Evolutionary conservation across 2,329 filamentous ascomycete genomes (phyloP), one percentile per base, ranked within the genome.

Genomic region (Cadophora sp.): DNA sequence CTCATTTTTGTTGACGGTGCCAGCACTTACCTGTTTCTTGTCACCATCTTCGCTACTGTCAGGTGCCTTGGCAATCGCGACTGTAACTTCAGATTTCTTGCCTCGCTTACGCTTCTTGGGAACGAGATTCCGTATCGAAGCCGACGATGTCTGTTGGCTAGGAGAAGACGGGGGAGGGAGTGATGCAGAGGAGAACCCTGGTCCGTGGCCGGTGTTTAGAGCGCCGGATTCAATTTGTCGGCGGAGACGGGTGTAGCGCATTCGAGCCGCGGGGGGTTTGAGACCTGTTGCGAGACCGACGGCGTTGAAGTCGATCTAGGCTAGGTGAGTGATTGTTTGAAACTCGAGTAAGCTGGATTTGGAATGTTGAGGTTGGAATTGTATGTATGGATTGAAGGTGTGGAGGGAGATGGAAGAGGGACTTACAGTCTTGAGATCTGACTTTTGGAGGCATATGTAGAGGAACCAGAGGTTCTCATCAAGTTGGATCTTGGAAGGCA

Each of bases 381-480:
- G 34, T 27, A 46, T 12, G 27, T 43, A 29, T 26, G n/a, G 5
- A 22, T 9, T 8, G 29, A 37, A 27, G 9, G 51, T 37, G 37
- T 31, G 46, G 9, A 40, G 12, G 64, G 56, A n/a, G n/a, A n/a
- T n/a, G n/a, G 55, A 56, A 60, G 29, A 46, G 22, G 62, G 66
- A 58, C 79, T 71, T 76, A 81, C 80, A n/a, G 72, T 72, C 71
- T 76, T 79, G 70, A 76, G 74, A 51, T 80, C 78, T 6, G 79
- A 79, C 61, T 79, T 78, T 67, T 79, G 75, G 27, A 82, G 73
- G 69, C 80, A 83, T 34, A 79, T 75, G 71, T 80, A 82, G 29
- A 83, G 76, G 68, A 83, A 83, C 72, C 77, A 76, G 31, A 81
- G 72, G 66, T 78, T 80, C 62, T 79, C 78, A 56, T 81, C 79